Conservation (phyloP, 1,284 basidiomycete genomes). For the Caloboletus inedulis region DNA sequence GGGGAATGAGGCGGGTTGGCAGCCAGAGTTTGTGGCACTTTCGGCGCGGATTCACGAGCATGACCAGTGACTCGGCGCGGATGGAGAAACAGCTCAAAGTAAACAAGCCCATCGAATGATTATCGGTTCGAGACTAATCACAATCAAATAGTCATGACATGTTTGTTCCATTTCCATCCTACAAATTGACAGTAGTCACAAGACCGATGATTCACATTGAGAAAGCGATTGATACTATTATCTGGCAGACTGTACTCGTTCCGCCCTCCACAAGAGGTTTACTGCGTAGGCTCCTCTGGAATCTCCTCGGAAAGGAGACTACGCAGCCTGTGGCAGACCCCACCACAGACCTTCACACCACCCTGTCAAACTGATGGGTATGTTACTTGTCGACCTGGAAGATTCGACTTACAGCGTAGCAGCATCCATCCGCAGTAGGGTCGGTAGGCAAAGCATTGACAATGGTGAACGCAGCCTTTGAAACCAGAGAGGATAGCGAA, state of each 20-base stretch:
- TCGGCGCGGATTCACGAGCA: too few species aligned
- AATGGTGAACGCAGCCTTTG: background rate
- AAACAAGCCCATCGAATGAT: too few species aligned
- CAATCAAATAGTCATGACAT: background rate
- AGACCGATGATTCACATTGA: background rate
- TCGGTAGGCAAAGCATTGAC: background rate
- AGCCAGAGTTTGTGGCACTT: too few species aligned
- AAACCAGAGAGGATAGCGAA: background rate
- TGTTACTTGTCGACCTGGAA: background rate
- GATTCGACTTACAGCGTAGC: background rate
- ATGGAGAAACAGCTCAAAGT: too few species aligned
- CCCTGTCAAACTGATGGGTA: background rate
- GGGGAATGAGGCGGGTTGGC: too few species aligned
- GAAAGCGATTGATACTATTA: background rate
- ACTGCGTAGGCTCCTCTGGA: background rate
- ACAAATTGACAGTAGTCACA: too few species aligned
- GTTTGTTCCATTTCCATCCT: too few species aligned
- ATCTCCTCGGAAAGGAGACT: background rate
- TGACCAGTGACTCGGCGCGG: too few species aligned
- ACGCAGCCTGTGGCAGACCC: too few species aligned
- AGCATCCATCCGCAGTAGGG: too few species aligned
- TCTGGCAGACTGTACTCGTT: background rate
- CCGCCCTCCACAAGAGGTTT: background rate
- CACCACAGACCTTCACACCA: too few species aligned
- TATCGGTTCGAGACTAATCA: too few species aligned